Percentiles rank a stretch among this genome's conserved stretches.
These are phyloP conservation scores for Ceratocystis albifundus DNA, from an alignment of 2,329 filamentous ascomycete species.

Conservation along the genomic window DNA sequence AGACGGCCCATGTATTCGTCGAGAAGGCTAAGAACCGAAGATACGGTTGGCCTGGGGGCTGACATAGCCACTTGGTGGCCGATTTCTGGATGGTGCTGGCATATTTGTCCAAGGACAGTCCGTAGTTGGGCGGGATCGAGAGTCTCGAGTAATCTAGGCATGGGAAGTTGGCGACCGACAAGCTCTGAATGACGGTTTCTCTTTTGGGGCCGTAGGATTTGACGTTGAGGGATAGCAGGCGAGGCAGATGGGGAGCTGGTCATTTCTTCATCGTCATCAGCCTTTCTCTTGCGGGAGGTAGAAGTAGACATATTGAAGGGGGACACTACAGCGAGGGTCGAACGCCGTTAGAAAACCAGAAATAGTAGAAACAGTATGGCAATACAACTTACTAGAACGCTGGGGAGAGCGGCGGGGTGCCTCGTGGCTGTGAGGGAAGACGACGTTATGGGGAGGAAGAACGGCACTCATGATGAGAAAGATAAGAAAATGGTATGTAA, in stretches of 20 bases:
- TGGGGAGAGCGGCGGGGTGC: slow-evolving; percentile 44
- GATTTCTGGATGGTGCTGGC: slow-evolving; percentile 77
- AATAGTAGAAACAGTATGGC: not conserved
- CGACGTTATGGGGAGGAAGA: slow-evolving; percentile 46
- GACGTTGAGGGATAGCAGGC: slow-evolving; percentile 58
- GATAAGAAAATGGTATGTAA: no score
- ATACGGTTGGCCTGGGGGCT: slow-evolving; percentile 76
- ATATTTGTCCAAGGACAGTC: slow-evolving; percentile 77
- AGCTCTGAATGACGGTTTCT: slow-evolving; percentile 54
- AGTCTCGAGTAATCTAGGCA: slow-evolving; percentile 78
- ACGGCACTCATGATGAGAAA: slow-evolving; percentile 47
- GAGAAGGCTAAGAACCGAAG: slow-evolving; percentile 68
- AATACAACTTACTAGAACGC: slow-evolving; percentile 41
- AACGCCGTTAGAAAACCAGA: not conserved
- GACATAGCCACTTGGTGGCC: slow-evolving; percentile 70
- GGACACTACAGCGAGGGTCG: slow-evolving; percentile 27
- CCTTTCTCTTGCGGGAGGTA: slow-evolving; percentile 67
- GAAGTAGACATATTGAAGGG: slow-evolving; percentile 41
- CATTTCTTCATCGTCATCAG: slow-evolving; percentile 78
- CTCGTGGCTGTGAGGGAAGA: slow-evolving; percentile 48
- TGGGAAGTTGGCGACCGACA: slow-evolving; percentile 42
- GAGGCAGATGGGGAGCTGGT: slow-evolving; percentile 76
- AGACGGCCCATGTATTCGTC: slow-evolving; percentile 69
- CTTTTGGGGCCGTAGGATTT: slow-evolving; percentile 55
- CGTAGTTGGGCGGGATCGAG: slow-evolving; percentile 76